Evolutionary conservation across 1,139 yeast species (phyloP).

Genomic region (Meyerozyma carpophila): DNA sequence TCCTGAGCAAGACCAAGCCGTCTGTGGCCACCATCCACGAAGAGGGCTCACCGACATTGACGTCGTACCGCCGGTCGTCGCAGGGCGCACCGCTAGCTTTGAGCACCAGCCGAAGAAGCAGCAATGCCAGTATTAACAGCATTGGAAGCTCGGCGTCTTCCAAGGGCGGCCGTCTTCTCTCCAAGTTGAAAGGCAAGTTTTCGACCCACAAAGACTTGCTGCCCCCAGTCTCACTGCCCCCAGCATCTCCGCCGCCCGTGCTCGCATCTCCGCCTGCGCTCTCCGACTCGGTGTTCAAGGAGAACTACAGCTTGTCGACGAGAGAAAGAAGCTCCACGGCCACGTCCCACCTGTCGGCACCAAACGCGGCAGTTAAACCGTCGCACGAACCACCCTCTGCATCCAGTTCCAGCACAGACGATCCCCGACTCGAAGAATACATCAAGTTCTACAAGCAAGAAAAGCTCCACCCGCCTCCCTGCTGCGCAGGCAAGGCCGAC

Average conservation of each 20-base stretch:
- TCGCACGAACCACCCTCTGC: constrained; percentile 1
- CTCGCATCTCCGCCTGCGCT: neutral
- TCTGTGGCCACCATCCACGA: constrained; percentile 31
- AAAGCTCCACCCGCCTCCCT: constrained; percentile 12
- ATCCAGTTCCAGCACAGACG: constrained; percentile 16
- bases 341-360: constrained; percentile 7
- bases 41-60: constrained; percentile 13
- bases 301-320: constrained; percentile 7
- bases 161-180: constrained; percentile 28
- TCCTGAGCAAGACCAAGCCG: constrained; percentile 28
- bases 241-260: constrained; percentile 8
- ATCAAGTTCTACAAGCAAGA: constrained; percentile 44
- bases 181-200: constrained; percentile 33
- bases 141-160: constrained; percentile 7
- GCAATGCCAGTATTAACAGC: constrained; percentile 17
- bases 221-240: constrained; percentile 10
- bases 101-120: constrained; percentile 6
- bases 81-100: constrained; percentile 2
- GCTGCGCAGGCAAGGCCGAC: constrained; percentile 2
- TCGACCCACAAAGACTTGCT: constrained; percentile 10
- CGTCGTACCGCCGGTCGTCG: constrained; percentile 2
- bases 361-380: constrained; percentile 8
- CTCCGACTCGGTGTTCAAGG: constrained; percentile 7
- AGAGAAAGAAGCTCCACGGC: constrained; percentile 10
- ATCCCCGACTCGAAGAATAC: constrained; percentile 56